These are phyloP conservation scores for Dothidotthia symphoricarpi DNA, from an alignment of 2,329 filamentous ascomycete species.

Conservation along the genomic window DNA sequence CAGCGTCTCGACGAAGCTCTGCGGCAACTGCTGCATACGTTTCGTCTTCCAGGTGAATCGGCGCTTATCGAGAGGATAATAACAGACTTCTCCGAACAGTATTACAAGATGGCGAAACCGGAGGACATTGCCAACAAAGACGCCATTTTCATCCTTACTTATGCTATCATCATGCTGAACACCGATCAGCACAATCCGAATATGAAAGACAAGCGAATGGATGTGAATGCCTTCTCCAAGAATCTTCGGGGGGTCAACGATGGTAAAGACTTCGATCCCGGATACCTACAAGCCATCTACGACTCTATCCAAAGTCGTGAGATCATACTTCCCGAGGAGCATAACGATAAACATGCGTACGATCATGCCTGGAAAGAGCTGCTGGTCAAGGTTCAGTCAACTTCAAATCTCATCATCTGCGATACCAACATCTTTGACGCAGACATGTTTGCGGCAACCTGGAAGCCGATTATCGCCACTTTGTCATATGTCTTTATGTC, in stretches of 20 bases:
- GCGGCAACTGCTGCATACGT: slow-evolving; percentile 80
- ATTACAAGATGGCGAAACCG: slow-evolving; percentile 67
- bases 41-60: slow-evolving; percentile 91
- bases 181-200: slow-evolving; percentile 97
- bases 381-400: slow-evolving; percentile 75
- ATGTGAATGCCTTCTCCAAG: slow-evolving; percentile 73
- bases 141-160: slow-evolving; percentile 84
- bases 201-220: slow-evolving; percentile 81
- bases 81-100: slow-evolving; percentile 81
- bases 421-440: slow-evolving; percentile 94
- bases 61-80: slow-evolving; percentile 91
- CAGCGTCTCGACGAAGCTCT: slow-evolving; percentile 90
- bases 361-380: slow-evolving; percentile 98
- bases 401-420: slow-evolving; percentile 72
- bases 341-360: slow-evolving; percentile 94
- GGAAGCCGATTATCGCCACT: slow-evolving; percentile 92
- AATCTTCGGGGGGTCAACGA: slow-evolving; percentile 91
- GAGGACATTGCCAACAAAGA: slow-evolving; percentile 81
- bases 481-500: slow-evolving; percentile 99
- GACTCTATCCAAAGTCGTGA: slow-evolving; percentile 89
- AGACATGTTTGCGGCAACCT: slow-evolving; percentile 95
- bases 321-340: slow-evolving; percentile 95
- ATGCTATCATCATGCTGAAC: slow-evolving; percentile 96
- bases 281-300: slow-evolving; percentile 83
- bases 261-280: slow-evolving; percentile 76